phyloP scores from a whole-genome alignment of 768 basidiomycete species.

The Rhodosporidiobolus odoratus region DNA sequence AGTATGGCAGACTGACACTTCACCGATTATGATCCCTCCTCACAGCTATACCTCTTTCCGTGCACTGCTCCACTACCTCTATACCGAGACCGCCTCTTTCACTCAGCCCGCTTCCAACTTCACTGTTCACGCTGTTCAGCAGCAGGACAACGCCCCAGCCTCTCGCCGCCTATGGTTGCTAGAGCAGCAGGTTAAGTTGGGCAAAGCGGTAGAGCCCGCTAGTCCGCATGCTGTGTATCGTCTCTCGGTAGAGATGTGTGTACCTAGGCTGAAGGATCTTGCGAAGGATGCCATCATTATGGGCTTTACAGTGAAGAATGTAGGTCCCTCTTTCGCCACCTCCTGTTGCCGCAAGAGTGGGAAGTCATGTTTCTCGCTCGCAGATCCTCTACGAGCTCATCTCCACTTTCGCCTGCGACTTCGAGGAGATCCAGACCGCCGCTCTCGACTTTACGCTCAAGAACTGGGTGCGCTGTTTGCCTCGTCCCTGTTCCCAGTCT shows the following conservation, averaged over 20 bases:
- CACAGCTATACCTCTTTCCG: conserved; percentile 4
- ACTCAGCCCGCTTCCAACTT: conserved; percentile 1
- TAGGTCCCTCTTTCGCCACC: background rate
- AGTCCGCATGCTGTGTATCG: conserved; percentile 10
- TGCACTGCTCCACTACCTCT: conserved; percentile 10
- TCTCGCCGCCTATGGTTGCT: background rate
- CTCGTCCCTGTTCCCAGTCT: background rate
- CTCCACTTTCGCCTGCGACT: conserved; percentile 1
- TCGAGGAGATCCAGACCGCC: conserved; percentile 3
- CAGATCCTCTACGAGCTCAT: conserved; percentile 21
- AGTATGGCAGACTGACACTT: background rate
- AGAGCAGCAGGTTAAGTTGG: background rate
- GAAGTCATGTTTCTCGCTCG: background rate
- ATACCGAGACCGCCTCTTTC: background rate
- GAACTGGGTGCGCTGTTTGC: conserved; percentile 1
- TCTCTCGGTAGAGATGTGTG: conserved; percentile 1
- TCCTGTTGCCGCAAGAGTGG: background rate
- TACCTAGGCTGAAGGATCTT: background rate
- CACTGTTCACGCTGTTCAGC: background rate
- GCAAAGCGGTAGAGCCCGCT: background rate
- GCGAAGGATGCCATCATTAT: background rate
- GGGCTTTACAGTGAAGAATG: conserved; percentile 6
- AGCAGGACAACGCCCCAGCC: background rate
- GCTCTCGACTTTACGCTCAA: background rate
- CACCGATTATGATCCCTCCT: background rate